A percentile compares a stretch with the other conserved stretches of the same genome.
These are phyloP conservation scores for Chaetoscypha palmicola DNA, from an alignment of 2,329 filamentous ascomycete genomes.

Conservation along the genomic window DNA sequence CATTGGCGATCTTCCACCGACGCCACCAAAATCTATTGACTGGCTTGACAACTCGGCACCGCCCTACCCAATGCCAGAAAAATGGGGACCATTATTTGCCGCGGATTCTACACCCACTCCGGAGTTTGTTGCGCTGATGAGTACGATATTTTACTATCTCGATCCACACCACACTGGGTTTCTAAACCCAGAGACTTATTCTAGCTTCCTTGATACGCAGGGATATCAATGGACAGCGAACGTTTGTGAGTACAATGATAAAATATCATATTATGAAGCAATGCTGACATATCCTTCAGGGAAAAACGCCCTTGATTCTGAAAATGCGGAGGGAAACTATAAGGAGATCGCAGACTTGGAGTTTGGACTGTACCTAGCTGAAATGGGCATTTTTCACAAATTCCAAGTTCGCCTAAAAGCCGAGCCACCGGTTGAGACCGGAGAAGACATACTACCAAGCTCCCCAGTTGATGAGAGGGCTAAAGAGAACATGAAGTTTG, in stretches of 20 bases:
- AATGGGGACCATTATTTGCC: slow-evolving; percentile 22
- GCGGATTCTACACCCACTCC: slow-evolving; percentile 13
- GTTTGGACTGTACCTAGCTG: slow-evolving; percentile 18
- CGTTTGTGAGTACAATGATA: slow-evolving; percentile 23
- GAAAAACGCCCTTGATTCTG: slow-evolving; percentile 15
- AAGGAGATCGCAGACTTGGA: slow-evolving; percentile 23
- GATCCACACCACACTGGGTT: slow-evolving; percentile 20
- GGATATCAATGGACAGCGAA: slow-evolving; percentile 16
- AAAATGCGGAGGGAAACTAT: slow-evolving; percentile 11
- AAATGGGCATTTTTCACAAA: slow-evolving; percentile 17
- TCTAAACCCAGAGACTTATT: slow-evolving; percentile 21
- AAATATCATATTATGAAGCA: no score
- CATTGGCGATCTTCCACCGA: slow-evolving; percentile 7
- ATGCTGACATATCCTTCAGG: slow-evolving; percentile 13
- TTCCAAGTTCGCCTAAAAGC: slow-evolving; percentile 10
- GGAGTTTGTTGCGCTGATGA: slow-evolving; percentile 23
- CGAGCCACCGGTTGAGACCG: background rate
- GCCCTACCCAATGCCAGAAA: slow-evolving; percentile 15
- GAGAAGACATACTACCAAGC: background rate
- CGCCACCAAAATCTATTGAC: slow-evolving; percentile 23
- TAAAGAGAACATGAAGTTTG: slow-evolving; percentile 15
- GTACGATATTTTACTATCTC: slow-evolving; percentile 21
- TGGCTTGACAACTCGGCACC: slow-evolving; percentile 22
- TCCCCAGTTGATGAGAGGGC: slow-evolving; percentile 12
- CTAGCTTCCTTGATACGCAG: slow-evolving; percentile 20